Conservation (phyloP, 2,329 filamentous ascomycete genomes). For the Purpureocillium lavendulum region DNA sequence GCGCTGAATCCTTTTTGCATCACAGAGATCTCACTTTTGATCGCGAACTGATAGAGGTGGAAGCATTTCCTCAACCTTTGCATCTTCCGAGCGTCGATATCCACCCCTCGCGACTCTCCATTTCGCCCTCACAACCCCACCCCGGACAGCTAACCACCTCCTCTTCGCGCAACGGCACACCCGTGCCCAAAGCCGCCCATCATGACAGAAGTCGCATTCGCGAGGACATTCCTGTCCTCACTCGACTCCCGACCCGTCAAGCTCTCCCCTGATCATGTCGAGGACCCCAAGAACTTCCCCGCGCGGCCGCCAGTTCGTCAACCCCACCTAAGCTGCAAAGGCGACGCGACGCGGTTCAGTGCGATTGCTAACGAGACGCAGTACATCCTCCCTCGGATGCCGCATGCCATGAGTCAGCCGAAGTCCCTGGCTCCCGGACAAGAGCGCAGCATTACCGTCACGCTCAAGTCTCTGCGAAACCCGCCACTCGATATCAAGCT, state of each 20-base stretch:
- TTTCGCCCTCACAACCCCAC: too few species aligned
- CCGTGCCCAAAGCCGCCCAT: constrained; percentile 7
- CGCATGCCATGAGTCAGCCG: constrained; percentile 44
- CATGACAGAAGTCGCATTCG: constrained; percentile 81
- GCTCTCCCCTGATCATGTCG: constrained; percentile 82
- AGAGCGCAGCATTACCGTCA: constrained; percentile 47
- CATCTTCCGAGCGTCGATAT: too few species aligned
- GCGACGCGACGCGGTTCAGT: constrained; percentile 1
- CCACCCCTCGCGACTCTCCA: too few species aligned
- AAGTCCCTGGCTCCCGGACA: constrained; percentile 40
- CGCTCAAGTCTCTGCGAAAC: constrained; percentile 70
- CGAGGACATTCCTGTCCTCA: constrained; percentile 70
- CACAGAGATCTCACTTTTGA: too few species aligned
- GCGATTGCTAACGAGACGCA: constrained; percentile 19
- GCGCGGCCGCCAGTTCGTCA: constrained; percentile 61
- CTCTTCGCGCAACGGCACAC: background rate
- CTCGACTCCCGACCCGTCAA: constrained; percentile 74
- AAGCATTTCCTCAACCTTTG: too few species aligned
- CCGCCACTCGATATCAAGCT: constrained; percentile 62
- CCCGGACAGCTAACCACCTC: too few species aligned
- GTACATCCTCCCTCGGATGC: constrained; percentile 66
- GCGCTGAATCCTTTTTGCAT: too few species aligned
- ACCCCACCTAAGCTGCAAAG: constrained; percentile 1
- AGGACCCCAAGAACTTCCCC: constrained; percentile 73
- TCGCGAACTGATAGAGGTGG: too few species aligned